phyloP scores from a whole-genome alignment of 139 green algal species.

The Tetraselmis striata region DNA sequence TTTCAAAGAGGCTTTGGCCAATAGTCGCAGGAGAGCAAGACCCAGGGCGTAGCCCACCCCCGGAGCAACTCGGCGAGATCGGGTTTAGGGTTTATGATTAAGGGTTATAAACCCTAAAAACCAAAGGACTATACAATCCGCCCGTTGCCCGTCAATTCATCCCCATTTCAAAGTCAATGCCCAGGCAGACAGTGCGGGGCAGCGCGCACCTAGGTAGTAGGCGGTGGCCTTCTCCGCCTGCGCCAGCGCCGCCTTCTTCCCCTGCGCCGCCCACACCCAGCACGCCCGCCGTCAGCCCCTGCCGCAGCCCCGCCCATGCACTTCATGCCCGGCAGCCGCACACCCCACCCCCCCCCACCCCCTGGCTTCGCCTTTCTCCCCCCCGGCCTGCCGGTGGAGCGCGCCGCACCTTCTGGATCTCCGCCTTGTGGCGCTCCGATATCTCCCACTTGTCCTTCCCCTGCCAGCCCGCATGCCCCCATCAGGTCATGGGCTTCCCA shows the following conservation, averaged over 20 bases:
- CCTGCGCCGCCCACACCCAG: background rate
- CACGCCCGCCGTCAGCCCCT: background rate
- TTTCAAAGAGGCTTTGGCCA: no score
- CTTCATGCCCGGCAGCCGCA: background rate
- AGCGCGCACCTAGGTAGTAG: background rate
- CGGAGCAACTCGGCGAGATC: no score
- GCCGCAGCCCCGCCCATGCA: background rate
- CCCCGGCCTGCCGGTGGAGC: no score
- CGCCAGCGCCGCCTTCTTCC: background rate
- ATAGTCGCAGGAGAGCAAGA: no score
- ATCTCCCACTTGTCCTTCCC: background rate
- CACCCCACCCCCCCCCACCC: background rate
- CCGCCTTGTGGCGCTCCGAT: background rate
- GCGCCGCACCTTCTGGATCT: background rate
- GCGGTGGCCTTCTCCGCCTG: background rate
- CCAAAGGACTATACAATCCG: no score
- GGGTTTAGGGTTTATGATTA: no score
- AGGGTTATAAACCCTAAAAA: no score
- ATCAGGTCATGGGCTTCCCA: background rate
- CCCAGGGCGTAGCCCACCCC: no score
- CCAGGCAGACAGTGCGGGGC: no score
- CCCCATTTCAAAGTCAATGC: no score
- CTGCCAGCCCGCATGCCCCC: background rate
- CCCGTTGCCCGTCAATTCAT: no score
- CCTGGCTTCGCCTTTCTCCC: no score